Evolutionary conservation across 768 basidiomycete species (phyloP), one percentile per base, ranked within the genome.

Genomic region (Boletus sp.): DNA sequence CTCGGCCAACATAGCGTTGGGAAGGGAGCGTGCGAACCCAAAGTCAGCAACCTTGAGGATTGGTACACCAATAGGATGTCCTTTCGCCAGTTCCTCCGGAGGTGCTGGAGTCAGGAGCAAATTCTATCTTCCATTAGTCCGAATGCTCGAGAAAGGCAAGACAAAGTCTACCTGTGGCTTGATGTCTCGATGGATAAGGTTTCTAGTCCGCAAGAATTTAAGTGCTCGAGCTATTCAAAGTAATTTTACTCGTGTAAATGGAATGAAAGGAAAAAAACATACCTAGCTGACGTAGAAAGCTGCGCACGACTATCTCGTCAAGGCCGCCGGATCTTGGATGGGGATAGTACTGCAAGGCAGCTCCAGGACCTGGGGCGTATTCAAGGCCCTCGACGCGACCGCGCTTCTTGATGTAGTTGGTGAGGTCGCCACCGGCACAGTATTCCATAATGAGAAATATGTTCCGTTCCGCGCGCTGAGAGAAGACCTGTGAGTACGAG

Each of bases 391-490:
- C 90, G 45, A 98, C 87, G 17, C 89, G 84, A 15, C 96, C 97
- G n/a, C 95, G 87, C 69, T 92, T 94, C 86, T 94, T 94, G 80
- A 98, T 96, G 67, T 98, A 98, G 64, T 92, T 86, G 0, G 94
- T 92, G 48, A 99, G 84, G 74, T 99, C 97, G 3, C 95, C 95
- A 2, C 95, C 96, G 1, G 94, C 85, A 70, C 97, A 98, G 71
- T 85, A 98, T 65, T 97, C 96, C 89, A 98, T 99, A 65, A 99
- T 89, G 55, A 99, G 86, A 76, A 97, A 98, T 65, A 92, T 89
- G 65, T 89, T 83, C 55, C 80, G 80, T 63, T 90, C 87, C 3
- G 87, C 86, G 47, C 86, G 83, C 89, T 90, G 57, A 36, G 41
- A 52, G 50, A 46, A 40, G 20, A 33, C 7, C 12, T 20, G 20